phyloP scores from a whole-genome alignment of 1,284 basidiomycete genomes.

The Crucibulum cyathiforme region DNA sequence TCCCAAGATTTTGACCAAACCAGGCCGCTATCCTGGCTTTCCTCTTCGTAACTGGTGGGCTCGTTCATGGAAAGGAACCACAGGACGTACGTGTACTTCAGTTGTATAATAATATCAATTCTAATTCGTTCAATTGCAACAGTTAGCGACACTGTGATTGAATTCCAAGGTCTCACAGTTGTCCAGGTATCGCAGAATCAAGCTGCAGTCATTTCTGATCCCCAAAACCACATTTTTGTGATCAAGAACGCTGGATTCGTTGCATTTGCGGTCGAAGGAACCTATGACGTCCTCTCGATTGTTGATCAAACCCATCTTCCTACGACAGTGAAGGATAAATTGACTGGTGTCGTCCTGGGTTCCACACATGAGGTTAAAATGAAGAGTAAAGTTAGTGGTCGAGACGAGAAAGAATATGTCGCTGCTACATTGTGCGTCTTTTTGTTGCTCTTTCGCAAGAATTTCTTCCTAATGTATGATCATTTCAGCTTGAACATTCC shows the following conservation, averaged over 20 bases:
- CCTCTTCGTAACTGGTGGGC: slow-evolving; percentile 86
- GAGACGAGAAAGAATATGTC: slow-evolving; percentile 64
- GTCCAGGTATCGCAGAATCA: slow-evolving; percentile 83
- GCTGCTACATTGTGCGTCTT: slow-evolving; percentile 73
- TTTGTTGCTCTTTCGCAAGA: neutral
- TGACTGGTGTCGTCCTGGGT: slow-evolving; percentile 66
- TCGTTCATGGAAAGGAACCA: slow-evolving; percentile 67
- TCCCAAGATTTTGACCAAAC: slow-evolving; percentile 71
- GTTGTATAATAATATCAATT: neutral
- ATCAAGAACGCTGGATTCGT: slow-evolving; percentile 78
- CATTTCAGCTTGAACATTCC: slow-evolving; percentile 73
- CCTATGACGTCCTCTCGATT: slow-evolving; percentile 76
- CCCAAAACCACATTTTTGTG: slow-evolving; percentile 83
- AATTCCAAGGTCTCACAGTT: slow-evolving; percentile 76
- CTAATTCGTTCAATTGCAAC: slow-evolving; percentile 3
- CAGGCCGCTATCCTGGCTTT: slow-evolving; percentile 77
- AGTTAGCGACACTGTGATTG: slow-evolving; percentile 82
- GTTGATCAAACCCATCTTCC: slow-evolving; percentile 82
- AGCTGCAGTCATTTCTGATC: slow-evolving; percentile 79
- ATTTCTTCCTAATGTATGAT: slow-evolving; percentile 6
- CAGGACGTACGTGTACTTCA: slow-evolving; percentile 57
- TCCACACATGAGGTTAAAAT: slow-evolving; percentile 78
- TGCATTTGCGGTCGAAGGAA: slow-evolving; percentile 75
- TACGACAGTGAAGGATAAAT: slow-evolving; percentile 60
- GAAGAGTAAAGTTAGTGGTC: slow-evolving; percentile 57